Conservation (phyloP, 345 rosid genomes). For the Salix arbutifolia region DNA sequence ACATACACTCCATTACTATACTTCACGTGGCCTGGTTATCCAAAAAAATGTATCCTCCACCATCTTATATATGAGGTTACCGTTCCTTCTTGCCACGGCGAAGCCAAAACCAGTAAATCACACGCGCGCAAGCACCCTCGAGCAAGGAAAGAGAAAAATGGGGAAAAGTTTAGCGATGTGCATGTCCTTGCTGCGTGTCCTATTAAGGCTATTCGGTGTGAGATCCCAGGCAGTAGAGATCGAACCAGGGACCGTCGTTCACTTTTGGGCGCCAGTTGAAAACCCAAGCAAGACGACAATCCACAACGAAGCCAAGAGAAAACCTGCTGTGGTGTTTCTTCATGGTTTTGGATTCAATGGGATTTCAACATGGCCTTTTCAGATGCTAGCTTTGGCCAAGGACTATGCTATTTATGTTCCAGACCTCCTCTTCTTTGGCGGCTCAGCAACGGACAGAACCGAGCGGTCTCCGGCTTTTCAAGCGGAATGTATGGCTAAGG, state of each 20-base stretch:
- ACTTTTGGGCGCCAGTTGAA: conserved; percentile 37
- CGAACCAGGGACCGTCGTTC: conserved; percentile 36
- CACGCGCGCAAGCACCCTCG: no score
- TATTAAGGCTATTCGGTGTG: conserved; percentile 28
- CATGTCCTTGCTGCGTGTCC: conserved; percentile 11
- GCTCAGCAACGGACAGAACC: conserved; percentile 21
- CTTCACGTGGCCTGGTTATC: no score
- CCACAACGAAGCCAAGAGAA: background rate
- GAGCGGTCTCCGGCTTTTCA: conserved; percentile 36
- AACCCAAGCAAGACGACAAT: background rate
- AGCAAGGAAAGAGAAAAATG: conserved; percentile 8
- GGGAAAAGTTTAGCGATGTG: conserved; percentile 17
- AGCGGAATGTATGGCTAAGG: conserved; percentile 32
- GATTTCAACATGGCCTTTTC: conserved; percentile 36
- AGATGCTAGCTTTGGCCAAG: conserved; percentile 24
- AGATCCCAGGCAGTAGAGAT: conserved; percentile 20
- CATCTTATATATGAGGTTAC: no score
- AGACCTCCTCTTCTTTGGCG: conserved; percentile 41
- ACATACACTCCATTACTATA: no score
- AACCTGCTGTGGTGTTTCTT: conserved; percentile 30
- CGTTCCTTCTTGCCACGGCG: no score
- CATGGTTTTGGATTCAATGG: conserved; percentile 35
- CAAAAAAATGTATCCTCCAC: no score
- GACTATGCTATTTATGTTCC: conserved; percentile 34
- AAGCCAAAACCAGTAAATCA: no score